phyloP scores from a whole-genome alignment of 805 yeast species.

The Wickerhamiella qilinensis region DNA sequence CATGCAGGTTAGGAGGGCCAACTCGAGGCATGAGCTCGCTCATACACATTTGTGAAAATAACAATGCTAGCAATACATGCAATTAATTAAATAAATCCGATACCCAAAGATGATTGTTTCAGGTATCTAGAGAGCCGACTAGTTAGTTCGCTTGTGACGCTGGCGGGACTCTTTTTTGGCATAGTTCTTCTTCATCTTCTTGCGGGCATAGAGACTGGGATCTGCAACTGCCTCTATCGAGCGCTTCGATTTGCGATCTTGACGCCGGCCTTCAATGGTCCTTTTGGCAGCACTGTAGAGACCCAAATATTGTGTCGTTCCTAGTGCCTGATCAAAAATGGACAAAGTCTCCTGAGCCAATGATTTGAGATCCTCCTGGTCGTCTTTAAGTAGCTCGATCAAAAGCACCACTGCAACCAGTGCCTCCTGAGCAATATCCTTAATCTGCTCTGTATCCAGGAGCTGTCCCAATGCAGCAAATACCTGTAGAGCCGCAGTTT shows the following conservation, averaged over 20 bases:
- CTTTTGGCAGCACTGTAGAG: conserved; percentile 50
- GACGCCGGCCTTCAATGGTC: conserved; percentile 42
- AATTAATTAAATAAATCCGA: too few species aligned
- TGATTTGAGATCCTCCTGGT: conserved; percentile 32
- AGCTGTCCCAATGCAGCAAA: conserved; percentile 48
- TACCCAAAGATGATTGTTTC: too few species aligned
- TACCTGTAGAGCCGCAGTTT: conserved; percentile 53
- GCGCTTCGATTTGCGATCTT: conserved; percentile 59
- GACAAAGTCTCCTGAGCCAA: conserved; percentile 51
- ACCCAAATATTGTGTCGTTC: conserved; percentile 50
- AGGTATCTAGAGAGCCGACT: too few species aligned
- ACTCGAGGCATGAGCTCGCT: too few species aligned
- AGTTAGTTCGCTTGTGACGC: conserved; percentile 18
- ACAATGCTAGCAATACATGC: too few species aligned
- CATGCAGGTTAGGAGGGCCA: too few species aligned
- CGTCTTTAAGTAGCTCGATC: conserved; percentile 23
- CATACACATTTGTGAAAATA: too few species aligned
- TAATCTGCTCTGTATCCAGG: conserved; percentile 27
- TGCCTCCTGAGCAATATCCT: conserved; percentile 30
- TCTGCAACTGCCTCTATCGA: conserved; percentile 60
- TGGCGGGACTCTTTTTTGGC: conserved; percentile 64
- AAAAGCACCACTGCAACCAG: conserved; percentile 38
- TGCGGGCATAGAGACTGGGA: conserved; percentile 69
- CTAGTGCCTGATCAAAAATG: conserved; percentile 50
- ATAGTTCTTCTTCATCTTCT: conserved; percentile 61